phyloP scores from a whole-genome alignment of 768 basidiomycete species.

The Serendipita sp. region DNA sequence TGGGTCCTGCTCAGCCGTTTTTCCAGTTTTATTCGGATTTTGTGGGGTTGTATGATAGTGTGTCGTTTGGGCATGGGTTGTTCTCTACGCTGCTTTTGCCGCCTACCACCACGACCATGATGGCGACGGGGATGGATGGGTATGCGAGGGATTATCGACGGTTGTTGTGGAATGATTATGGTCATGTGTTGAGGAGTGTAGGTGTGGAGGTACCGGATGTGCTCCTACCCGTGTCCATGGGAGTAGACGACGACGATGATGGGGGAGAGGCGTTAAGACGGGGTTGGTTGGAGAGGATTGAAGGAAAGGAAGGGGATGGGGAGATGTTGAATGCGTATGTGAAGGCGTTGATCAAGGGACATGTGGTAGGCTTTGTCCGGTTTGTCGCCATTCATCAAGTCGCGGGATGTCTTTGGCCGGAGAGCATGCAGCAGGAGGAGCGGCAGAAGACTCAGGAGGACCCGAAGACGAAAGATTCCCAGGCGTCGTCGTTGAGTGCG shows the following conservation, averaged over 20 bases:
- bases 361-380: slow-evolving; percentile 42
- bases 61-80: slow-evolving; percentile 67
- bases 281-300: slow-evolving; percentile 52
- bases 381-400: slow-evolving; percentile 67
- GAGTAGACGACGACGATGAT: slow-evolving; percentile 2
- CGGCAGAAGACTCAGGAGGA: no score
- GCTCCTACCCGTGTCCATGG: slow-evolving; percentile 22
- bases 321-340: slow-evolving; percentile 52
- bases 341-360: slow-evolving; percentile 30
- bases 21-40: slow-evolving; percentile 92
- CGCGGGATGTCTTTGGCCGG: slow-evolving; percentile 59
- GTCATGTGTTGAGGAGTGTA: slow-evolving; percentile 47
- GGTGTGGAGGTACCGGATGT: slow-evolving; percentile 35
- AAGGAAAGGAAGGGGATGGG: slow-evolving; percentile 28
- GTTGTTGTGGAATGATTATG: slow-evolving; percentile 68
- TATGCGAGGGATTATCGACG: slow-evolving; percentile 69
- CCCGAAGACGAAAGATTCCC: no score
- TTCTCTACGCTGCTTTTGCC: slow-evolving; percentile 67
- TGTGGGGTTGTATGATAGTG: slow-evolving; percentile 74
- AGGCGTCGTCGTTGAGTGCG: no score
- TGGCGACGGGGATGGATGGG: no score
- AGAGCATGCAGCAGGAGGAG: slow-evolving; percentile 21
- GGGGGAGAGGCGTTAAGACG: no score
- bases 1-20: slow-evolving; percentile 60
- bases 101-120: slow-evolving; percentile 49